Conservation (phyloP, 1,284 basidiomycete genomes). For the Ceratobasidium sp. region DNA sequence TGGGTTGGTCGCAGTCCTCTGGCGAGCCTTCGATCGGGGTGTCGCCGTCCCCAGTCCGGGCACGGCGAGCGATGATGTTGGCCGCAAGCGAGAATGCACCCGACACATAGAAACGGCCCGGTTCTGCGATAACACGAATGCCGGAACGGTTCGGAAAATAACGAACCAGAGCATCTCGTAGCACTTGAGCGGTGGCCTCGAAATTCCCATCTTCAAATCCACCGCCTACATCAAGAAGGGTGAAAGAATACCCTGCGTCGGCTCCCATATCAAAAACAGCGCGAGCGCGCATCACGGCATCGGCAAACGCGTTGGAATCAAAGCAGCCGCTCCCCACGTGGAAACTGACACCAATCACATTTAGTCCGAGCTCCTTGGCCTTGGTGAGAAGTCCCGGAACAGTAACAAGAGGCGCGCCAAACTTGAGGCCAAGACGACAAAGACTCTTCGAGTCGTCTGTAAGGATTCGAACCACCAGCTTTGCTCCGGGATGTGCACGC, state of each 20-base stretch:
- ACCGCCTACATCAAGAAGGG: constrained; percentile 91
- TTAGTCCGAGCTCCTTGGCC: constrained; percentile 82
- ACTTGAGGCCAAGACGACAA: constrained; percentile 95
- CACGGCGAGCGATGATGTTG: constrained; percentile 92
- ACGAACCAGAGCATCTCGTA: constrained; percentile 77
- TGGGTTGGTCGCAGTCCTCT: constrained; percentile 64
- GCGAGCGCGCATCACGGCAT: constrained; percentile 87
- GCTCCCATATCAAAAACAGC: constrained; percentile 89
- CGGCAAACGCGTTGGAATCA: constrained; percentile 88
- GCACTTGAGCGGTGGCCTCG: constrained; percentile 79
- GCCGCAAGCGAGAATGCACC: constrained; percentile 93
- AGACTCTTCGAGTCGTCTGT: constrained; percentile 97
- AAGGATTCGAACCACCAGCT: constrained; percentile 92
- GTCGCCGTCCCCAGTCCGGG: constrained; percentile 51
- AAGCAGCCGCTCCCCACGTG: constrained; percentile 98
- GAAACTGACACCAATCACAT: constrained; percentile 96
- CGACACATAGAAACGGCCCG: constrained; percentile 94
- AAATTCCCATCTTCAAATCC: constrained; percentile 95
- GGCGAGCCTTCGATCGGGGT: constrained; percentile 58
- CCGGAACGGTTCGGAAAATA: constrained; percentile 83
- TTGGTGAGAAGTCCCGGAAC: constrained; percentile 84
- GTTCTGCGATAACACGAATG: constrained; percentile 93
- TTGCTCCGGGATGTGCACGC: constrained; percentile 81
- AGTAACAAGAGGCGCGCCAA: constrained; percentile 88
- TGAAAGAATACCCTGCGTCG: constrained; percentile 84